Conservation (phyloP, 176 grass and related monocot genomes). For the Carex kokanica region DNA sequence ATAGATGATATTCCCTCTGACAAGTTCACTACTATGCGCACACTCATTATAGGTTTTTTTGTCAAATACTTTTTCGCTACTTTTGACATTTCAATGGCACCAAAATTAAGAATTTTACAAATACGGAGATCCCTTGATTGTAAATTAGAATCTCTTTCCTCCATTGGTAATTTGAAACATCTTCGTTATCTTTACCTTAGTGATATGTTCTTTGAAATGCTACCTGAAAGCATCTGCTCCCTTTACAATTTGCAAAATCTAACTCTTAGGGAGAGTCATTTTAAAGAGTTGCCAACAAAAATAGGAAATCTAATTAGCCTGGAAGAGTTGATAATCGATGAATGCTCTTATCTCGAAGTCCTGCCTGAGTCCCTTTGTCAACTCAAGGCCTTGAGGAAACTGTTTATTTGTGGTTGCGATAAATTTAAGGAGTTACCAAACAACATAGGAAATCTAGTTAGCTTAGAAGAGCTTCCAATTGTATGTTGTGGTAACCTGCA, state of each 20-base stretch:
- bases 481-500: too few species aligned
- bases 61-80: neutral
- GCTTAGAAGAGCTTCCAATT: too few species aligned
- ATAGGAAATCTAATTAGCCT: neutral
- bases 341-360: accelerated
- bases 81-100: neutral
- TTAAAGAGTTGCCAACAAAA: neutral
- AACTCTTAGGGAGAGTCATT: too few species aligned
- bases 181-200: neutral
- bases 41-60: neutral
- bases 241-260: neutral
- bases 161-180: neutral
- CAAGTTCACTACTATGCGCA: neutral
- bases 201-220: neutral
- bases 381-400: neutral
- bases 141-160: neutral
- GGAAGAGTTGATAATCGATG: neutral
- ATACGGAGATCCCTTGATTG: too few species aligned
- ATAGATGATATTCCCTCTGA: neutral
- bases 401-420: too few species aligned
- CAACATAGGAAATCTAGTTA: too few species aligned
- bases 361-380: neutral
- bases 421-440: too few species aligned
- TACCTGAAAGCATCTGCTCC: neutral
- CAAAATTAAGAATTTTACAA: neutral